phyloP scores from a whole-genome alignment of 2,329 filamentous ascomycete species.

The Teratosphaeria destructans region DNA sequence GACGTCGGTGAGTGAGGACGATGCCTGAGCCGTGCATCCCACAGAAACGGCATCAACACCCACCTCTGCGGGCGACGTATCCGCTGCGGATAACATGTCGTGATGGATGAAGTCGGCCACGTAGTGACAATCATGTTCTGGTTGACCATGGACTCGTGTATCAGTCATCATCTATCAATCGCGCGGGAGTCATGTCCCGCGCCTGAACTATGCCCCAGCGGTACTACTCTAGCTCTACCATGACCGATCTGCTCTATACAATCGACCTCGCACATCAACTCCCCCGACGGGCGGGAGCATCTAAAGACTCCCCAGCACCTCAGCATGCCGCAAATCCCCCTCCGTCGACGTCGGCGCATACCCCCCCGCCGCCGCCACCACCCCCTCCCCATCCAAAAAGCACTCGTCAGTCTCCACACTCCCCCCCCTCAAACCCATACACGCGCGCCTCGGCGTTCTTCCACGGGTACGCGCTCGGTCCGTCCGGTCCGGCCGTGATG shows the following conservation, averaged over 20 bases:
- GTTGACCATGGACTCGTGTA: background rate
- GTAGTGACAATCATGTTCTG: too few relatives aligned
- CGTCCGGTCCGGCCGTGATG: constrained; percentile 15
- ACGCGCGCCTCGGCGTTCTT: constrained; percentile 22
- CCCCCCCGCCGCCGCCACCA: constrained; percentile 22
- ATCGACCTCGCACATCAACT: background rate
- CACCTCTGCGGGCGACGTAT: too few relatives aligned
- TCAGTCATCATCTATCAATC: background rate
- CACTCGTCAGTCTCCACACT: constrained; percentile 18
- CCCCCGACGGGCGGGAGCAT: background rate
- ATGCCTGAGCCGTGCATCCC: background rate
- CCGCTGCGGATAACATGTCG: too few relatives aligned
- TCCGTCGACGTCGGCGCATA: constrained; percentile 21
- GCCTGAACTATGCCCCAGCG: too few relatives aligned
- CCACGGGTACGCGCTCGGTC: constrained; percentile 20
- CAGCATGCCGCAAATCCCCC: constrained; percentile 10
- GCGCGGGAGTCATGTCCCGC: background rate
- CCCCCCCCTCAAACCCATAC: constrained; percentile 17
- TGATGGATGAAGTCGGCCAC: too few relatives aligned
- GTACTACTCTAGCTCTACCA: background rate
- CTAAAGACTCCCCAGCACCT: background rate
- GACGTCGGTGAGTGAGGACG: background rate
- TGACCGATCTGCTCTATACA: background rate
- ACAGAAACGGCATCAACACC: too few relatives aligned
- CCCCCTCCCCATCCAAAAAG: constrained; percentile 16